Conservation (phyloP, 2,329 filamentous ascomycete genomes). For the Fulvia fulva region DNA sequence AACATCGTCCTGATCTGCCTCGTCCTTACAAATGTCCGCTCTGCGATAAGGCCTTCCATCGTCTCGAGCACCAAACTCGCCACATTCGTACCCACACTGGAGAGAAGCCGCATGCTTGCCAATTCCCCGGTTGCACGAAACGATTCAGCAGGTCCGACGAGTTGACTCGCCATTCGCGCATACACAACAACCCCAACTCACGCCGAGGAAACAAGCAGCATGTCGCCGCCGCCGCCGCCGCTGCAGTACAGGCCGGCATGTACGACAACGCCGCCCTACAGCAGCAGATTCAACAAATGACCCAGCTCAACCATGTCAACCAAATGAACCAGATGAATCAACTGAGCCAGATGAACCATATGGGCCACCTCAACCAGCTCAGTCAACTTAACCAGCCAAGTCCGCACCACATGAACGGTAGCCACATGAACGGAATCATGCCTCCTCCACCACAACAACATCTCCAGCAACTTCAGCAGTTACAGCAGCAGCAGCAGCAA, state of each 20-base stretch:
- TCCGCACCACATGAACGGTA: conserved; percentile 8
- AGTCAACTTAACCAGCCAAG: conserved; percentile 16
- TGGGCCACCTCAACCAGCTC: conserved; percentile 22
- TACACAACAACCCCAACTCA: conserved; percentile 99
- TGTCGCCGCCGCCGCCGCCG: conserved; percentile 54
- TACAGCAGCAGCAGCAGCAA: conserved; percentile 14
- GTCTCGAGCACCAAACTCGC: conserved; percentile 85
- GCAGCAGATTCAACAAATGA: conserved; percentile 53
- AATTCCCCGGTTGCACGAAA: conserved; percentile 93
- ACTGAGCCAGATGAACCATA: conserved; percentile 25
- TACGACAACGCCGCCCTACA: conserved; percentile 46
- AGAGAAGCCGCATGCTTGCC: conserved; percentile 96
- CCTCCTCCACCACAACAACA: conserved; percentile 7
- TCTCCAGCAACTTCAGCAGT: conserved; percentile 12
- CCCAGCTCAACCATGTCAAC: conserved; percentile 69
- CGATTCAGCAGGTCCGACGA: conserved; percentile 96
- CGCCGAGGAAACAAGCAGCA: conserved; percentile 83
- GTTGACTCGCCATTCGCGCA: conserved; percentile 91
- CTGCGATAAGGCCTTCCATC: conserved; percentile 98
- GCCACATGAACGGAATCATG: conserved; percentile 16
- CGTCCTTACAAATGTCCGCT: conserved; percentile 97
- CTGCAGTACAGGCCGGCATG: conserved; percentile 49
- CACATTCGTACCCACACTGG: conserved; percentile 97
- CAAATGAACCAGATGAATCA: conserved; percentile 60
- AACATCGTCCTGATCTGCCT: conserved; percentile 77